Conservation (phyloP, 495 filamentous ascomycete species). For the Aspergillus baeticus region DNA sequence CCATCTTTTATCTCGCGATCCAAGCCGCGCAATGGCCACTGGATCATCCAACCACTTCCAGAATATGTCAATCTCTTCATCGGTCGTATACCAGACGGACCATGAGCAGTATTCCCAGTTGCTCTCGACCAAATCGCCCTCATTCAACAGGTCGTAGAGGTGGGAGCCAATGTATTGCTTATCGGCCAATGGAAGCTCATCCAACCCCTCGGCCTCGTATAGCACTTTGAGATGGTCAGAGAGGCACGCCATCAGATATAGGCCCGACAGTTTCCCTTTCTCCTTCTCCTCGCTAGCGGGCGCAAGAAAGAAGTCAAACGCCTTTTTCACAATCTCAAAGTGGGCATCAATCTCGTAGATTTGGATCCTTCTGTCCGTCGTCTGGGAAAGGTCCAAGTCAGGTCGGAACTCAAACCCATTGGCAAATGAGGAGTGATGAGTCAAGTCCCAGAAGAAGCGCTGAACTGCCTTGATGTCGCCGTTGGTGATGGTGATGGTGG, state of each 20-base stretch:
- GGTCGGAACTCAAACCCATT: conserved; percentile 10
- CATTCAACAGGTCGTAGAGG: conserved; percentile 21
- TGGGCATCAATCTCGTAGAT: conserved; percentile 20
- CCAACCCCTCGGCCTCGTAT: conserved; percentile 15
- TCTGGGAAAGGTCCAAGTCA: background rate
- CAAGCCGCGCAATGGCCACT: conserved; percentile 10
- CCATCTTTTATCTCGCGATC: conserved; percentile 14
- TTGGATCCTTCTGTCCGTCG: conserved; percentile 12
- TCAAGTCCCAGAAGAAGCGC: conserved; percentile 23
- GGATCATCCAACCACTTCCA: conserved; percentile 18
- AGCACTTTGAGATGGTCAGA: conserved; percentile 15
- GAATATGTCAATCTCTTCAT: conserved; percentile 4
- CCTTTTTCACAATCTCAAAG: conserved; percentile 21
- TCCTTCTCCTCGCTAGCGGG: background rate
- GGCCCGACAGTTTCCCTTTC: conserved; percentile 1
- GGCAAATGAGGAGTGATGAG: conserved; percentile 11
- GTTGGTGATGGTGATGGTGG: conserved; percentile 25
- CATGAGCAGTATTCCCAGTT: conserved; percentile 18
- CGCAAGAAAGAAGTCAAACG: conserved; percentile 16
- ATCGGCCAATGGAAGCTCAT: conserved; percentile 19
- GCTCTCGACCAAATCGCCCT: conserved; percentile 17
- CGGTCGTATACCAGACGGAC: background rate
- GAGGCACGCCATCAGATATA: conserved; percentile 10
- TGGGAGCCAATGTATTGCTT: conserved; percentile 25
- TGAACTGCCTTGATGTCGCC: conserved; percentile 22